Evolutionary conservation across 106 monocot species (phyloP).

Genomic region (Dendrobium officinale): DNA sequence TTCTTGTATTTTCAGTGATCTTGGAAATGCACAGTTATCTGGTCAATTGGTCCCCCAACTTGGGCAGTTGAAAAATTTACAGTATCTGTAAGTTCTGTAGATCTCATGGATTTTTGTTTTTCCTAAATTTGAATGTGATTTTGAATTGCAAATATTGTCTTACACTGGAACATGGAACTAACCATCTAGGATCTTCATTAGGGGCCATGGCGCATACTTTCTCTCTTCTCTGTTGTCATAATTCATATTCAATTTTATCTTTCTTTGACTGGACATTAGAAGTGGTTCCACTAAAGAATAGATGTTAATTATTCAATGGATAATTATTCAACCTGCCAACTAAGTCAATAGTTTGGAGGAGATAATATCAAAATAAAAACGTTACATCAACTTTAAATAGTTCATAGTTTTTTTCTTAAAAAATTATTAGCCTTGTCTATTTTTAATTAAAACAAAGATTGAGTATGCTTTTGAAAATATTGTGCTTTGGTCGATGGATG

Average conservation of each 20-base stretch:
- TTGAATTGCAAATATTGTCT: neutral
- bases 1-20: slow-evolving; percentile 37
- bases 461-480: neutral
- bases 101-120: neutral
- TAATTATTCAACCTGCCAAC: neutral
- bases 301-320: neutral
- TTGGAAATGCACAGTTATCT: slow-evolving; percentile 65
- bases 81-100: slow-evolving; percentile 46
- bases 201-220: neutral
- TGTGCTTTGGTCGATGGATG: neutral
- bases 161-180: neutral
- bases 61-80: slow-evolving; percentile 51
- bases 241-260: neutral
- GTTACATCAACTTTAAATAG: neutral
- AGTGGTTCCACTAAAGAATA: neutral
- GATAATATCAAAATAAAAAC: neutral
- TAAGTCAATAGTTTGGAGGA: neutral
- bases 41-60: slow-evolving; percentile 58
- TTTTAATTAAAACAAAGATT: neutral
- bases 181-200: neutral
- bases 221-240: neutral
- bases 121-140: neutral
- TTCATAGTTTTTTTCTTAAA: neutral
- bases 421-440: neutral
- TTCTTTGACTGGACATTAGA: neutral